Conservation (phyloP, 768 basidiomycete species). For the Dictyophora rubrovolvata region DNA sequence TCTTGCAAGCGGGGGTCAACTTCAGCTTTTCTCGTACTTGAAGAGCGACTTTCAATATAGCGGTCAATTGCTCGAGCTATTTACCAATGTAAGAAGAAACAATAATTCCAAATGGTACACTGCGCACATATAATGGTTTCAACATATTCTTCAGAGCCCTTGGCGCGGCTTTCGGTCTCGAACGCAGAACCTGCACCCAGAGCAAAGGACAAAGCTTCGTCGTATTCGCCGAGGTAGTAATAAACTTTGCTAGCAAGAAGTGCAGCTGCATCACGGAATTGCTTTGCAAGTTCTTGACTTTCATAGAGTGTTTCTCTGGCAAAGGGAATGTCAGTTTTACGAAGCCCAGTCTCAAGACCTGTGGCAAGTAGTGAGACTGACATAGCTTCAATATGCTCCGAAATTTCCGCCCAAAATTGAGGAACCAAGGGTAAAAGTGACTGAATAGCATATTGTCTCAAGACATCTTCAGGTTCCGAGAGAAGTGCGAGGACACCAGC, state of each 20-base stretch:
- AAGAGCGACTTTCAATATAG: conserved; percentile 63
- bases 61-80: conserved; percentile 93
- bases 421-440: conserved; percentile 76
- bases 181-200: conserved; percentile 85
- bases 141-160: conserved; percentile 74
- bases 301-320: conserved; percentile 85
- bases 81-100: not conserved
- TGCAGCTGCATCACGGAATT: conserved; percentile 75
- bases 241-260: conserved; percentile 96
- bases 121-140: conserved; percentile 90
- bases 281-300: conserved; percentile 58
- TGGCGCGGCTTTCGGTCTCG: conserved; percentile 53
- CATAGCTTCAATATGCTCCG: conserved; percentile 87
- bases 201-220: conserved; percentile 92
- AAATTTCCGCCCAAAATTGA: conserved; percentile 98
- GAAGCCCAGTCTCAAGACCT: too few species aligned
- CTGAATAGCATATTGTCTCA: conserved; percentile 87
- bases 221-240: conserved; percentile 91
- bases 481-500: conserved; percentile 89
- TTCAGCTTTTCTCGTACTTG: conserved; percentile 37
- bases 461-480: conserved; percentile 74
- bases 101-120: not conserved
- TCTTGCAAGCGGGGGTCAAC: conserved; percentile 71
- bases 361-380: conserved; percentile 28
- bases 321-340: conserved; percentile 3